Evolutionary conservation across 768 basidiomycete genomes (phyloP).

Genomic region (Ramaria rubella): DNA sequence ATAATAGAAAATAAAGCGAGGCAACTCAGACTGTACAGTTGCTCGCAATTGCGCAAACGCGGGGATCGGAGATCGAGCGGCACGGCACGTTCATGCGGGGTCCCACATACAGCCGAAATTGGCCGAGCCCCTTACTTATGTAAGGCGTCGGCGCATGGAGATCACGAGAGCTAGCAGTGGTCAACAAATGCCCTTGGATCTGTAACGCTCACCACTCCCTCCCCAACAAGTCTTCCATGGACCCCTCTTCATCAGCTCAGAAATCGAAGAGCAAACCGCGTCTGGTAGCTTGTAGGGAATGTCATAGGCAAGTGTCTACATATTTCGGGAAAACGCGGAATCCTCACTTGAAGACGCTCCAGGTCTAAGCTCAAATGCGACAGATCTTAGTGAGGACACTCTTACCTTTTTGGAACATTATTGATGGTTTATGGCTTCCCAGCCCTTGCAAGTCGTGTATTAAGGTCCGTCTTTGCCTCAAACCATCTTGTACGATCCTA

Average conservation of each 20-base stretch:
- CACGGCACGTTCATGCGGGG: too few relatives aligned
- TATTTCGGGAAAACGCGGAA: background rate
- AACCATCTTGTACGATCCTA: background rate
- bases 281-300: slow-evolving; percentile 9
- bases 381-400: slow-evolving; percentile 1
- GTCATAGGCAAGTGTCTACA: slow-evolving; percentile 3
- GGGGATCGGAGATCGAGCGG: too few relatives aligned
- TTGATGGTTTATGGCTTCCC: background rate
- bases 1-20: too few relatives aligned
- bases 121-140: too few relatives aligned
- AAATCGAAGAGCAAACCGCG: slow-evolving; percentile 8
- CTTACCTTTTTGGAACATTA: background rate
- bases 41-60: too few relatives aligned
- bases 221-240: background rate
- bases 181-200: background rate
- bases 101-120: too few relatives aligned
- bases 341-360: background rate
- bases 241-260: background rate
- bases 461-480: background rate
- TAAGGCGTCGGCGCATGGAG: too few relatives aligned
- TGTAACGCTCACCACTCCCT: background rate
- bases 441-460: slow-evolving; percentile 12
- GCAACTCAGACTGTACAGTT: too few relatives aligned
- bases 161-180: background rate
- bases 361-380: slow-evolving; percentile 11